Evolutionary conservation across 2,329 filamentous ascomycete genomes (phyloP).

Genomic region (Monosporascus sp.): DNA sequence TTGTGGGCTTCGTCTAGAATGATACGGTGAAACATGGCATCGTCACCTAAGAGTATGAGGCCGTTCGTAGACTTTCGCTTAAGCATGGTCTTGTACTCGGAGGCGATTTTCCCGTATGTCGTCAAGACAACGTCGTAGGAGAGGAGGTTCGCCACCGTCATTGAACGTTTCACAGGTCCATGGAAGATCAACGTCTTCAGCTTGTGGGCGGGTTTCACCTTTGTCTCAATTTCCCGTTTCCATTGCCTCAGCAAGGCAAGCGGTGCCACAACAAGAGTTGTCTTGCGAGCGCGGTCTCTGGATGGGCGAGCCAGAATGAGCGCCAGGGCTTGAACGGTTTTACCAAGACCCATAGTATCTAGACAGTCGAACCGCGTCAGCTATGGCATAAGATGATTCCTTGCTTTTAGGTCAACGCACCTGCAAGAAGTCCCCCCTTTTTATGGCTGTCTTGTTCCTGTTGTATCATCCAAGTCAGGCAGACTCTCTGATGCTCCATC

Average conservation of each 20-base stretch:
- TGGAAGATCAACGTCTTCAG: slow-evolving; percentile 23
- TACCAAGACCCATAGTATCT: slow-evolving; percentile 26
- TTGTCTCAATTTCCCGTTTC: slow-evolving; percentile 21
- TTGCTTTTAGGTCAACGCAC: background rate
- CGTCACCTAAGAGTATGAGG: slow-evolving; percentile 43
- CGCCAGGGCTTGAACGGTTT: slow-evolving; percentile 25
- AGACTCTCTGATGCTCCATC: slow-evolving; percentile 22
- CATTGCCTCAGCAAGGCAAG: slow-evolving; percentile 22
- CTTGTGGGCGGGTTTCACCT: slow-evolving; percentile 19
- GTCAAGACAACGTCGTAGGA: slow-evolving; percentile 71
- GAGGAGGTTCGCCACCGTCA: slow-evolving; percentile 41
- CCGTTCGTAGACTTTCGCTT: slow-evolving; percentile 43
- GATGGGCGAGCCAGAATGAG: slow-evolving; percentile 22
- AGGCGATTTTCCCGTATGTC: slow-evolving; percentile 67
- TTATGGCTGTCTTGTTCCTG: slow-evolving; percentile 20
- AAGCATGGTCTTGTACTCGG: slow-evolving; percentile 59
- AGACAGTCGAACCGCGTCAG: background rate
- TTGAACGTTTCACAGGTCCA: slow-evolving; percentile 10
- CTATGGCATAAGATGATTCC: background rate
- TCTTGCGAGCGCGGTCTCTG: slow-evolving; percentile 14
- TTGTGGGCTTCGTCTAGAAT: slow-evolving; percentile 78
- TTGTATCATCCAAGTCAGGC: slow-evolving; percentile 23
- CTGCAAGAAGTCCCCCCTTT: slow-evolving; percentile 21
- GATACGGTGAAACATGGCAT: slow-evolving; percentile 61
- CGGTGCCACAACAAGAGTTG: slow-evolving; percentile 23